These are phyloP conservation scores for Citrus trifoliata DNA, from an alignment of 345 rosid species.

Conservation along the genomic window DNA sequence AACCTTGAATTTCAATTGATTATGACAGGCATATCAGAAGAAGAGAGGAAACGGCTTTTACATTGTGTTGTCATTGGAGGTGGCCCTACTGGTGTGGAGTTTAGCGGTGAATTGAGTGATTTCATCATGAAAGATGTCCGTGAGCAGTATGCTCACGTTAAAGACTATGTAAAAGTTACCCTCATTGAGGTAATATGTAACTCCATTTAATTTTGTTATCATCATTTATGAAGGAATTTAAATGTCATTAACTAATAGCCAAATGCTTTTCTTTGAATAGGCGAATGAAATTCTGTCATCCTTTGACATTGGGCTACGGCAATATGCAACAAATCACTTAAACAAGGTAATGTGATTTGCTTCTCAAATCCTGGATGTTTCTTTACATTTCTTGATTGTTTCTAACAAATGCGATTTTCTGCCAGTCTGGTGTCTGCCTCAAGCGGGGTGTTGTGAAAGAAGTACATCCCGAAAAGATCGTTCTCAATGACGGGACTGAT, in stretches of 20 bases:
- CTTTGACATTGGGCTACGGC: conserved; percentile 64
- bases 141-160: conserved; percentile 63
- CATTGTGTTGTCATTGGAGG: conserved; percentile 96
- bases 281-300: conserved; percentile 85
- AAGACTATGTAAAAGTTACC: conserved; percentile 76
- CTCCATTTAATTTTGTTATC: background rate
- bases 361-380: background rate
- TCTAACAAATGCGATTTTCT: conserved; percentile 15
- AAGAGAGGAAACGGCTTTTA: conserved; percentile 72
- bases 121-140: conserved; percentile 87
- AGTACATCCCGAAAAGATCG: conserved; percentile 48
- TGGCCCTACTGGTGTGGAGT: conserved; percentile 98
- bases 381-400: background rate
- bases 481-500: conserved; percentile 52
- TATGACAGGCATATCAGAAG: conserved; percentile 62
- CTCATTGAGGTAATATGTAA: conserved; percentile 70
- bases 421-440: conserved; percentile 48
- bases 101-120: conserved; percentile 94
- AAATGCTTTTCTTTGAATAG: conserved; percentile 27
- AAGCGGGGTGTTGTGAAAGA: conserved; percentile 57
- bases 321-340: conserved; percentile 65
- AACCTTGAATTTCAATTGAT: background rate
- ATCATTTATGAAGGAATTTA: background rate
- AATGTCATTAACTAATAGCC: background rate
- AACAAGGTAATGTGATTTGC: conserved; percentile 41